Percentiles rank a stretch among this genome's conserved stretches.
Evolutionary conservation across 495 filamentous ascomycete species (phyloP).

Genomic region (Aspergillus panamensis): DNA sequence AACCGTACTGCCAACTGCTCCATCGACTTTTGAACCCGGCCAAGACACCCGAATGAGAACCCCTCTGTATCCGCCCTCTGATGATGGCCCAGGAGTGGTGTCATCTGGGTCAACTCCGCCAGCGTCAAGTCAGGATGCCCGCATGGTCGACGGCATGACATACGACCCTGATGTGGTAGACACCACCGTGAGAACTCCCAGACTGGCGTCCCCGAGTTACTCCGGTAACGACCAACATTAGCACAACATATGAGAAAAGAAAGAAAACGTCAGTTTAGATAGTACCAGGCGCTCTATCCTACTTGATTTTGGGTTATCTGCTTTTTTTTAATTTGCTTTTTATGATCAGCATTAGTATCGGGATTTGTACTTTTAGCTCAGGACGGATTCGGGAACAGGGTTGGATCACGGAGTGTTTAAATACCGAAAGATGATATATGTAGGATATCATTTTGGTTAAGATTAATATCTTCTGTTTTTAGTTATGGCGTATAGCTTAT

Average conservation of each 20-base stretch:
- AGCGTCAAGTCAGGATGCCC: constrained; percentile 44
- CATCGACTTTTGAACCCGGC: neutral
- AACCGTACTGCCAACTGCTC: neutral
- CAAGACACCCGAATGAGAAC: neutral
- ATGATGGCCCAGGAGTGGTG: neutral
- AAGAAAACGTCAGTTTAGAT: neutral
- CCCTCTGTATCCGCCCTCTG: neutral
- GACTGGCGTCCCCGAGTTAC: constrained; percentile 31
- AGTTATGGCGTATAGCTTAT: no score
- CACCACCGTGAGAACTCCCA: constrained; percentile 47
- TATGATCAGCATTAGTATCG: no score
- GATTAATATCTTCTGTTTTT: no score
- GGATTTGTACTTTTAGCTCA: no score
- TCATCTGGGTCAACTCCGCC: constrained; percentile 39
- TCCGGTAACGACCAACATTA: constrained; percentile 1
- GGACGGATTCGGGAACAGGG: no score
- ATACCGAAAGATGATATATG: no score
- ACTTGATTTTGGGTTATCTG: no score
- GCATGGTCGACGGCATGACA: constrained; percentile 54
- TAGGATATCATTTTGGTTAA: no score
- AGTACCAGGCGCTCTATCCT: no score
- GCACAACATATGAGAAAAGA: neutral
- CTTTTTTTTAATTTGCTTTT: no score
- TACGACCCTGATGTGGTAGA: constrained; percentile 53
- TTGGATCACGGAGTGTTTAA: no score